A percentile compares a stretch with the other conserved stretches of the same genome.
Conservation (phyloP, 1,284 basidiomycete genomes). For the Malassezia psittaci region DNA sequence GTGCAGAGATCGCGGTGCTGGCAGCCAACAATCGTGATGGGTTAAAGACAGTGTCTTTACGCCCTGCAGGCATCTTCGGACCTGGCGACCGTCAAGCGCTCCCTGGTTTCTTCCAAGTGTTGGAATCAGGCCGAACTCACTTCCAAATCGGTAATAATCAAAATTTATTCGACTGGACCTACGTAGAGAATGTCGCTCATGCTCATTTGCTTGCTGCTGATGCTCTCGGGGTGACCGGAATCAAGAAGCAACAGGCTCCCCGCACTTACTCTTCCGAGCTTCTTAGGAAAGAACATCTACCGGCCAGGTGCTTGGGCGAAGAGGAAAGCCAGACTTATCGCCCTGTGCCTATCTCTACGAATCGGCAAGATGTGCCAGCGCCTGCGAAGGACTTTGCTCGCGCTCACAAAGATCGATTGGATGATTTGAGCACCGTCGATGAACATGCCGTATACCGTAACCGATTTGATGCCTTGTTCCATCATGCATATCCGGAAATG, state of each 20-base stretch:
- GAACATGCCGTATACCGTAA: slow-evolving; percentile 60
- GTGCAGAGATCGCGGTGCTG: slow-evolving; percentile 71
- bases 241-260: slow-evolving; percentile 25
- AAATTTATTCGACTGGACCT: slow-evolving; percentile 95
- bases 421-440: slow-evolving; percentile 22
- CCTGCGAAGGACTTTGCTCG: slow-evolving; percentile 39
- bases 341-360: slow-evolving; percentile 32
- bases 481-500: slow-evolving; percentile 34
- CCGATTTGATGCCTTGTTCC: slow-evolving; percentile 56
- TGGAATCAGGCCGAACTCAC: slow-evolving; percentile 68
- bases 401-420: slow-evolving; percentile 19
- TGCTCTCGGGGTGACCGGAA: slow-evolving; percentile 54
- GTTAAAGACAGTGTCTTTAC: slow-evolving; percentile 74
- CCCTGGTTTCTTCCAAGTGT: slow-evolving; percentile 67
- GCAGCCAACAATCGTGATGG: slow-evolving; percentile 72
- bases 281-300: slow-evolving; percentile 45
- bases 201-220: slow-evolving; percentile 91
- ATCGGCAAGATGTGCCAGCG: slow-evolving; percentile 25
- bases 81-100: slow-evolving; percentile 86
- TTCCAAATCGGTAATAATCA: slow-evolving; percentile 89
- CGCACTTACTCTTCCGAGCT: slow-evolving; percentile 21
- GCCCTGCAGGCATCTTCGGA: slow-evolving; percentile 95
- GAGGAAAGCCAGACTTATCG: slow-evolving; percentile 23
- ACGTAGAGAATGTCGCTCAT: slow-evolving; percentile 87
- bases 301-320: slow-evolving; percentile 19